Evolutionary conservation across 495 filamentous ascomycete genomes (phyloP), one percentile per base, ranked within the genome.

Genomic region (Trichoderma orchidacearum): DNA sequence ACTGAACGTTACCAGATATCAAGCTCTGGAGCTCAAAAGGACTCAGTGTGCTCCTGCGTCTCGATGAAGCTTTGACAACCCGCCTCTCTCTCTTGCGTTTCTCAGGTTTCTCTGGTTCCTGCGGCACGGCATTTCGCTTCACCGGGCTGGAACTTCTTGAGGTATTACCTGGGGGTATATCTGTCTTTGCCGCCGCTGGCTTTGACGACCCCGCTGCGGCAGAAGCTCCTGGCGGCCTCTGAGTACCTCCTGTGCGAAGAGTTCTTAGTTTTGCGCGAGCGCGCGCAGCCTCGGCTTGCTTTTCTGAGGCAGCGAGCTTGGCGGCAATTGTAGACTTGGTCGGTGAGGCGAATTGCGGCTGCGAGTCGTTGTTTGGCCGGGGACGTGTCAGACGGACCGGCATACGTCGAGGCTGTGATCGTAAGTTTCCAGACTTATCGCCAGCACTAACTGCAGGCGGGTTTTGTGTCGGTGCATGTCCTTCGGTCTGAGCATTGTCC

Each of bases 21-120:
- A 85, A 66, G 48, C 81, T 80, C 55, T 85, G 82, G 50, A 89
- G 62, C 61, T 90, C 86, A 71, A 83, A 83, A n/a, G 78, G 81
- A 23, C 81, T 85, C 0, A 90, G 70, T 7, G 86, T 89, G 57
- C 85, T 89, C 41, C 85, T 70, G 62, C 86, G 71, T 53, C 86
- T 73, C 50, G 73, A 78, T 0, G 72, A 74, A 54, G 66, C 62
- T 64, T 70, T 67, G 64, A 67, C 72, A 65, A 72, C 62, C 64
- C 73, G 35, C 64, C 65, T 61, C 72, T 75, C 51, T 59, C 70
- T 58, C 61, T 73, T 64, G 62, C 74, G 64, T 69, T 80, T 68
- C 65, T 59, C 53, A n/a, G 35, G 32, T 29, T 57, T 41, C 45
- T 31, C 11, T 34, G 48, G 32, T 52, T 25, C 23, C 21, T 32